phyloP scores from a whole-genome alignment of 2,329 filamentous ascomycete genomes.

The Pseudopithomyces chartarum region DNA sequence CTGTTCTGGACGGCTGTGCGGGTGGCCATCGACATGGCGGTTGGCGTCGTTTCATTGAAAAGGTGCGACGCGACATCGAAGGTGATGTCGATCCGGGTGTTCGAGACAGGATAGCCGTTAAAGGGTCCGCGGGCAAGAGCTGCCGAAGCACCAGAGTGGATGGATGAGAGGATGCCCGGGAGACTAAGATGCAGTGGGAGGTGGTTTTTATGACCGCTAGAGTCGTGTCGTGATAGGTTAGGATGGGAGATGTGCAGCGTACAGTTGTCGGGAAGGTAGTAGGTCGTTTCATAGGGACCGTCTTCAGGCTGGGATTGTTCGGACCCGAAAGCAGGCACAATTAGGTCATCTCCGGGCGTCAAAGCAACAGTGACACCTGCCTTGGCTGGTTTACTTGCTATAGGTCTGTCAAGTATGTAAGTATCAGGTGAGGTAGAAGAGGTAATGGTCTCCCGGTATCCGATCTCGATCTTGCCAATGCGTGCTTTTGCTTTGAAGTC shows the following conservation, averaged over 20 bases:
- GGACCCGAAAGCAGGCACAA: slow-evolving; percentile 13
- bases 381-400: slow-evolving; percentile 79
- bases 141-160: slow-evolving; percentile 81
- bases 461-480: slow-evolving; percentile 92
- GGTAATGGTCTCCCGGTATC: slow-evolving; percentile 84
- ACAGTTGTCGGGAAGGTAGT: slow-evolving; percentile 67
- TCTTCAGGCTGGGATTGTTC: slow-evolving; percentile 31
- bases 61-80: slow-evolving; percentile 70
- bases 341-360: slow-evolving; percentile 59
- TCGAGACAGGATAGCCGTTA: slow-evolving; percentile 79
- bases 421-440: slow-evolving; percentile 61
- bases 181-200: slow-evolving; percentile 61
- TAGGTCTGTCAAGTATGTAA: slow-evolving; percentile 74
- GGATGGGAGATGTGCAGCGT: slow-evolving; percentile 63
- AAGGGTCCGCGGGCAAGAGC: slow-evolving; percentile 84
- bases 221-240: slow-evolving; percentile 49
- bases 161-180: slow-evolving; percentile 54
- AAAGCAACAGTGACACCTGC: slow-evolving; percentile 75
- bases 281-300: slow-evolving; percentile 33
- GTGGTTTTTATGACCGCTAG: slow-evolving; percentile 47
- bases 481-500: slow-evolving; percentile 85
- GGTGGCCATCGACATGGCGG: slow-evolving; percentile 70
- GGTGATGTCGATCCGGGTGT: slow-evolving; percentile 70
- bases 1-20: slow-evolving; percentile 67
- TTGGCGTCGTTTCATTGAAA: slow-evolving; percentile 69